phyloP scores from a whole-genome alignment of 306 rosid genomes.

The Chamaecrista fasciculata region DNA sequence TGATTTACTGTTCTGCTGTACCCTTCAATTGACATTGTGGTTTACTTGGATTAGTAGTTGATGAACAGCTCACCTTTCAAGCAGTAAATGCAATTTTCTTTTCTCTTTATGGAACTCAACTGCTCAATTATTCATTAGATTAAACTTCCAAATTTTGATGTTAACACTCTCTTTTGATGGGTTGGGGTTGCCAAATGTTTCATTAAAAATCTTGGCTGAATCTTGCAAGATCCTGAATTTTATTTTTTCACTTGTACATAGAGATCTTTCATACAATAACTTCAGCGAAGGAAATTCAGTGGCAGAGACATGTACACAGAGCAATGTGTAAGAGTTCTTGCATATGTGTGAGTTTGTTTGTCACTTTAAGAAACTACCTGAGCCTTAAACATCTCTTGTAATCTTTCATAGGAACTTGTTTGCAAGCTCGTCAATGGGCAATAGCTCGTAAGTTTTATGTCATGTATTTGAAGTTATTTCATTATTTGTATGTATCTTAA shows the following conservation, averaged over 20 bases:
- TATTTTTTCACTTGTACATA: constrained; percentile 29
- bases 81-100: too few relatives aligned
- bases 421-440: constrained; percentile 35
- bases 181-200: not conserved
- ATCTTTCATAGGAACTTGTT: constrained; percentile 41
- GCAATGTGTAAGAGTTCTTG: constrained; percentile 46
- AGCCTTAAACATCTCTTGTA: not conserved
- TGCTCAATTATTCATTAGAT: not conserved
- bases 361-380: constrained; percentile 17
- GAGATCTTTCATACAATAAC: constrained; percentile 75
- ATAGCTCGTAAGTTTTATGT: constrained; percentile 31
- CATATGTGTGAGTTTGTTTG: not conserved
- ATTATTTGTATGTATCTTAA: not conserved
- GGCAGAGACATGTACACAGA: constrained; percentile 41
- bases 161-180: not conserved
- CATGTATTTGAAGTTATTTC: not conserved
- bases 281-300: constrained; percentile 29
- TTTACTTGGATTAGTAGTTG: not conserved
- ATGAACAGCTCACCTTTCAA: not conserved
- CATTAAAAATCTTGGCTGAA: not conserved
- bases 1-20: not conserved
- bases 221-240: constrained; percentile 3
- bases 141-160: not conserved
- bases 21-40: too few relatives aligned
- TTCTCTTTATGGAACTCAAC: not conserved